A percentile compares a stretch with the other conserved stretches of the same genome.
phyloP scores from a whole-genome alignment of 768 basidiomycete species.

The Sporobolomyces phaffii region DNA sequence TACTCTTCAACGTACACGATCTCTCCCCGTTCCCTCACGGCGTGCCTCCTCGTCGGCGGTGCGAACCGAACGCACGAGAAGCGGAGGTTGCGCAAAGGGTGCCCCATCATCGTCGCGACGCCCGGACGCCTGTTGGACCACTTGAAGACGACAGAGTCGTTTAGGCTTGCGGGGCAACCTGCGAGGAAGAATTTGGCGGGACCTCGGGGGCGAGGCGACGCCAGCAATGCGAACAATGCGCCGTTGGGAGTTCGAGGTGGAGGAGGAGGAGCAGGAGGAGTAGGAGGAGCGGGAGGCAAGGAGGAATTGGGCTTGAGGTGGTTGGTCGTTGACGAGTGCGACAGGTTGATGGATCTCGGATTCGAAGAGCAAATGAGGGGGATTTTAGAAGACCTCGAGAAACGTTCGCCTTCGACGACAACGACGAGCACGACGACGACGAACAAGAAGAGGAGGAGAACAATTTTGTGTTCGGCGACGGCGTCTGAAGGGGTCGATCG shows the following conservation, averaged over 20 bases:
- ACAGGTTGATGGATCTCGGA: conserved; percentile 93
- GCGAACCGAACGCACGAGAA: conserved; percentile 92
- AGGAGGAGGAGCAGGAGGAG: conserved; percentile 50
- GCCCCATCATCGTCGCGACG: conserved; percentile 91
- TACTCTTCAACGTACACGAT: conserved; percentile 51
- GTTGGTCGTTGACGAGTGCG: conserved; percentile 95
- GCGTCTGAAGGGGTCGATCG: conserved; percentile 92
- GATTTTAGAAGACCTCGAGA: conserved; percentile 76
- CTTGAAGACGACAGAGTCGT: conserved; percentile 86
- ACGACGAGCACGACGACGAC: conserved; percentile 26
- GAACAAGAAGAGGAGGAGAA: conserved; percentile 56
- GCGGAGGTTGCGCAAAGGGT: conserved; percentile 83
- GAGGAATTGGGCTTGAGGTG: conserved; percentile 54
- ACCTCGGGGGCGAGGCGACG: conserved; percentile 23
- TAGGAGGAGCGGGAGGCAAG: background rate
- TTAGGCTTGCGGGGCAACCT: conserved; percentile 59
- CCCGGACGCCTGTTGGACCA: conserved; percentile 94
- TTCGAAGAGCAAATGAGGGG: conserved; percentile 93
- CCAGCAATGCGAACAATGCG: conserved; percentile 18
- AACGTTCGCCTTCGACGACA: conserved; percentile 31
- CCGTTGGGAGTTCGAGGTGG: conserved; percentile 42
- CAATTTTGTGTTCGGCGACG: conserved; percentile 92
- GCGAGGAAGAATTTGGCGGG: background rate
- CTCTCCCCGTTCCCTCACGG: conserved; percentile 77
- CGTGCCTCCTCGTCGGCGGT: conserved; percentile 89